A percentile compares a stretch with the other conserved stretches of the same genome.
These are phyloP conservation scores for Endocarpon pusillum DNA, from an alignment of 495 filamentous ascomycete species.

Conservation along the genomic window DNA sequence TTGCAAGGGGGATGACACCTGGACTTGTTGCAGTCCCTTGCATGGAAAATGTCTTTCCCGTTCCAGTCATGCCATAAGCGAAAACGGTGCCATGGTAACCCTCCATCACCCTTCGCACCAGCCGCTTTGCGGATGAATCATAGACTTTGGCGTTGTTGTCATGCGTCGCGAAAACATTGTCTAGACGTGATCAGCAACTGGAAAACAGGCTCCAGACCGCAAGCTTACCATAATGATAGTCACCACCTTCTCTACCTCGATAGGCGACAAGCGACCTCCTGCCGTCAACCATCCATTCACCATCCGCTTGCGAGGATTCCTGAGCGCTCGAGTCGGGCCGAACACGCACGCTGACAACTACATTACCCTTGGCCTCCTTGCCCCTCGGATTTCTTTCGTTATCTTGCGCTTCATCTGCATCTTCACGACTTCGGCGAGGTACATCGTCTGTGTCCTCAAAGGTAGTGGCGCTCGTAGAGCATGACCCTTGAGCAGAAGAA, in stretches of 20 bases:
- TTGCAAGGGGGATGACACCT: constrained; percentile 90
- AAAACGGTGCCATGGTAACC: constrained; percentile 98
- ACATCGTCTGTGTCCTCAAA: constrained; percentile 59
- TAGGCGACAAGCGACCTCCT: constrained; percentile 66
- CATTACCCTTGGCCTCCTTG: constrained; percentile 77
- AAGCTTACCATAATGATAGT: constrained; percentile 75
- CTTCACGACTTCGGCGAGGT: constrained; percentile 25
- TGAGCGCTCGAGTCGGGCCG: constrained; percentile 56
- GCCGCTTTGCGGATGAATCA: constrained; percentile 78
- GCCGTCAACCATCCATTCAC: constrained; percentile 91
- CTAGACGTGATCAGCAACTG: constrained; percentile 22
- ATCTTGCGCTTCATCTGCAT: constrained; percentile 20
- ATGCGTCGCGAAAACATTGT: constrained; percentile 87
- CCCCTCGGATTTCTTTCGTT: constrained; percentile 18
- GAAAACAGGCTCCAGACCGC: neutral
- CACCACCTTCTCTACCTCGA: constrained; percentile 73
- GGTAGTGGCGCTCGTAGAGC: constrained; percentile 76
- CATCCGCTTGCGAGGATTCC: constrained; percentile 43
- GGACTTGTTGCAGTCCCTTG: constrained; percentile 94
- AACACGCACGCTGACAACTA: constrained; percentile 87
- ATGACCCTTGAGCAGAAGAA: constrained; percentile 78
- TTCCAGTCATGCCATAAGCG: constrained; percentile 98
- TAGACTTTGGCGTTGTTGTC: constrained; percentile 92
- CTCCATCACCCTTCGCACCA: constrained; percentile 95
- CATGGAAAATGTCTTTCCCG: constrained; percentile 98